Evolutionary conservation across 257 asterid species (phyloP), one percentile per base, ranked within the genome.

Genomic region (Primulina eburnea): DNA sequence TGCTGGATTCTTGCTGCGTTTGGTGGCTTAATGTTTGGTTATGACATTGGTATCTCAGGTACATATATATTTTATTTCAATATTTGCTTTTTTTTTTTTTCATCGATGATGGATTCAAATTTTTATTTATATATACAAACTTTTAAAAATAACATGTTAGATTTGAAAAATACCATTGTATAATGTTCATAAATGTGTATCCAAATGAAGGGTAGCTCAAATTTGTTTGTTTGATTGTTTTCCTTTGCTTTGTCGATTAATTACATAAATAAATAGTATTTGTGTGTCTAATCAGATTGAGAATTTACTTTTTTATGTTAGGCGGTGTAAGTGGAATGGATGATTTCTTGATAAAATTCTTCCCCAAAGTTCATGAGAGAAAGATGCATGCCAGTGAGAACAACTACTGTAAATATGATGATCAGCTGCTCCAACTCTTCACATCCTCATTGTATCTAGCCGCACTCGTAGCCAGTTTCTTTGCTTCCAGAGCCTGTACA

Each of bases 261-360:
- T n/a, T 60, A 11, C 11, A 40, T 40, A 47, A 8, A n/a, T 16
- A 6, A 8, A n/a, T 16, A 6, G n/a, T 30, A 18, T 28, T 16
- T 73, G 67, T 7, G 17, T 12, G 28, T 0, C 68, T 33, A n/a
- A 17, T 67, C 29, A 6, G 50, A 34, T 8, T 32, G 52, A 9
- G 11, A 47, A 47, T 32, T 17, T 17, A 64, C 2, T 56, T 4
- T 7, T 4, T 18, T 10, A 21, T 5, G 16, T 12, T 43, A 91
- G 97, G 97, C 43, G 97, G 97, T 12, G 95, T 92, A 2, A 64
- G 94, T 0, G 85, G 86, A 2, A 92, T 92, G 97, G 97, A 92
- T 58, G 96, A 92, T 68, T 92, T 92, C 81, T 67, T 92, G 81
- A 47, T 75, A 0, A 79, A 89, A 30, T 92, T 92, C 73, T 92